Conservation (phyloP, 2,329 filamentous ascomycete genomes). For the Aspergillus quadrilineatus region DNA sequence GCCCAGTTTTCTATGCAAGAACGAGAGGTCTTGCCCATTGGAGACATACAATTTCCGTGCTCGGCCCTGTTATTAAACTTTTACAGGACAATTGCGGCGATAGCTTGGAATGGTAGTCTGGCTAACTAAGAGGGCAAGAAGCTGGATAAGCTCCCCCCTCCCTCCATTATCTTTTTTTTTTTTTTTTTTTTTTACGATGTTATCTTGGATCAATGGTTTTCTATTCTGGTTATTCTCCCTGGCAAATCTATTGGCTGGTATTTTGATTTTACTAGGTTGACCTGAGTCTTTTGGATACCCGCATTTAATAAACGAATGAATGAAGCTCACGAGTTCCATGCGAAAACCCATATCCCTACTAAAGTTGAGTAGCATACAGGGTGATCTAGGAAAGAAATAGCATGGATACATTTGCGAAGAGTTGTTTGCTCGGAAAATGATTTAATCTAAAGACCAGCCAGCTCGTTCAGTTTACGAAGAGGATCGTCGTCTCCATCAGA, state of each 20-base stretch:
- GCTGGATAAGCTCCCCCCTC: too few relatives aligned
- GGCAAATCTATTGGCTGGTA: too few relatives aligned
- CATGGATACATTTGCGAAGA: background rate
- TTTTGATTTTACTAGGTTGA: background rate
- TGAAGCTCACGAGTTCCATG: background rate
- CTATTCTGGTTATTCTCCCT: background rate
- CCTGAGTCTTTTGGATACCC: background rate
- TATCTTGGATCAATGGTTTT: background rate
- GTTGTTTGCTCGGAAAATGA: background rate
- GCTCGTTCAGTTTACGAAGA: constrained; percentile 23
- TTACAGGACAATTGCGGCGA: constrained; percentile 37
- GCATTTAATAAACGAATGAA: background rate
- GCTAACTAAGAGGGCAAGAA: too few relatives aligned
- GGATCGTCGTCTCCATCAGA: constrained; percentile 24
- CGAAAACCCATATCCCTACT: background rate
- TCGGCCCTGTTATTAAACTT: constrained; percentile 38
- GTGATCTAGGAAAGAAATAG: background rate
- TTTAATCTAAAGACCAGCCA: constrained; percentile 18
- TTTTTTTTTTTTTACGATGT: too few relatives aligned
- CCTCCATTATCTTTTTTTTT: too few relatives aligned
- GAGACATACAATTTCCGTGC: constrained; percentile 35
- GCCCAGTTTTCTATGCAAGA: constrained; percentile 77
- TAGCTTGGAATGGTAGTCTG: constrained; percentile 39
- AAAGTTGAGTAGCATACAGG: background rate
- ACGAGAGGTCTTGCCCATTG: constrained; percentile 39